Base-by-base conservation (phyloP, 2,329 filamentous ascomycete genomes). In the Hypoxylon sp. region DNA sequence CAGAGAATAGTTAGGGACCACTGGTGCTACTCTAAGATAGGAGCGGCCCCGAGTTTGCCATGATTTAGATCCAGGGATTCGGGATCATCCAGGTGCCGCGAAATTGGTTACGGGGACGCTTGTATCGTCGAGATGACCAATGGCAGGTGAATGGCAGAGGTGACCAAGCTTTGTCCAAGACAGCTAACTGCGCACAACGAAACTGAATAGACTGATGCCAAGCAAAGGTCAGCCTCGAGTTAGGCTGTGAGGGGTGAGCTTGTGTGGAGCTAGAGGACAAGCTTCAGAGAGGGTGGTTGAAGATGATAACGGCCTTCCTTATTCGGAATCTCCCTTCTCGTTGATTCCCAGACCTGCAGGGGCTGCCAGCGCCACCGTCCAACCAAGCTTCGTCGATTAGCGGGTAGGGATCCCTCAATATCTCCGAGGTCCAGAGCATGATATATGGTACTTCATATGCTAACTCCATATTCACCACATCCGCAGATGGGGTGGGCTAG, bases 161-260 rank as follows among this genome's bases (percentile, higher is more conserved):
- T 49, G 49, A 48, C 59, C 54, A 70, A 68, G 68, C 69, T 69
- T 72, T 49, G 65, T 48, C 17, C 42, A 63, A 59, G 62, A 48
- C 55, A 49, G 31, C 56, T 20, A 59, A 59, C 57, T 57, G 40
- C 27, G 44, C 25, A 68, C 54, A 48, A 42, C 3, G 37, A 17
- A 7, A 17, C 14, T 17, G 14, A 44, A 58, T 64, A 58, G 65
- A 64, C 56, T 37, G 14, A 14, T 64, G 71, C 72, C 72, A 73
- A 72, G 72, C 37, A 35, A 68, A 59, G 64, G 70, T 70, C 70
- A 74, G 72, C 70, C 71, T 70, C 56, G 62, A 70, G 55, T 53
- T 40, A 30, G 54, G 25, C 55, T 51, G 35, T 10, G 35, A 40
- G 35, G 40, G 22, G 42, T 56, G 20, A 49, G 44, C 42, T 61